Evolutionary conservation across 805 yeast species (phyloP).

Genomic region (Zygotorulaspora florentina): DNA sequence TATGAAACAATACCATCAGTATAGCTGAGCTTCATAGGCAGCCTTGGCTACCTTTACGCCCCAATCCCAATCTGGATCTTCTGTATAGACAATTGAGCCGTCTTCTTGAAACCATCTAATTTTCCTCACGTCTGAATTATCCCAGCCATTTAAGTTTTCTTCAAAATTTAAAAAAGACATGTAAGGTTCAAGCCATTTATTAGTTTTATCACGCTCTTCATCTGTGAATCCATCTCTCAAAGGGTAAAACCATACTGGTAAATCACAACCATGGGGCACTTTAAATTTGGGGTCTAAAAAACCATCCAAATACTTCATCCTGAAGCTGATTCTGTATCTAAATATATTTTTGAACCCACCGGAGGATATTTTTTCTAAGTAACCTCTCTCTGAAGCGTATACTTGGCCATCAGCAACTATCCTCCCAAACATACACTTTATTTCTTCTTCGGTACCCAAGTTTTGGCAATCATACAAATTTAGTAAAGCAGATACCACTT

Average conservation of each 20-base stretch:
- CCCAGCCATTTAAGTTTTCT: constrained; percentile 30
- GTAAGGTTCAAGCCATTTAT: constrained; percentile 32
- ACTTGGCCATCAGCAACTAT: constrained; percentile 40
- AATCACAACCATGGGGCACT: constrained; percentile 38
- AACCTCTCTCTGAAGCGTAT: constrained; percentile 37
- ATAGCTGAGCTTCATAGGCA: background rate
- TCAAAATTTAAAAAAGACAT: constrained; percentile 29
- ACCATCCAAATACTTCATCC: constrained; percentile 25
- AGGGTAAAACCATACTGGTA: constrained; percentile 36
- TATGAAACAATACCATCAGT: too few species aligned
- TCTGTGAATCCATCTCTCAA: constrained; percentile 24
- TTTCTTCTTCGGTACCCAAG: constrained; percentile 17
- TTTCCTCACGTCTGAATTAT: constrained; percentile 23
- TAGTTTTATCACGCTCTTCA: constrained; percentile 25
- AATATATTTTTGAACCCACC: constrained; percentile 13
- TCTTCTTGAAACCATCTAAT: constrained; percentile 30
- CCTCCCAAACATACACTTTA: constrained; percentile 32
- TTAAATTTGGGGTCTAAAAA: constrained; percentile 22
- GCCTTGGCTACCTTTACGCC: constrained; percentile 33
- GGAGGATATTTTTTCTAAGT: constrained; percentile 28
- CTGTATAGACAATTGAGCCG: constrained; percentile 29
- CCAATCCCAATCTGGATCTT: constrained; percentile 38
- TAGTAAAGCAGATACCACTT: constrained; percentile 25
- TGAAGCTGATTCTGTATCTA: constrained; percentile 32
- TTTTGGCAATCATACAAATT: constrained; percentile 21